A percentile compares a stretch with the other conserved stretches of the same genome.
These are phyloP conservation scores for Tubosaeta sp. DNA, from an alignment of 768 basidiomycete species.

Conservation along the genomic window DNA sequence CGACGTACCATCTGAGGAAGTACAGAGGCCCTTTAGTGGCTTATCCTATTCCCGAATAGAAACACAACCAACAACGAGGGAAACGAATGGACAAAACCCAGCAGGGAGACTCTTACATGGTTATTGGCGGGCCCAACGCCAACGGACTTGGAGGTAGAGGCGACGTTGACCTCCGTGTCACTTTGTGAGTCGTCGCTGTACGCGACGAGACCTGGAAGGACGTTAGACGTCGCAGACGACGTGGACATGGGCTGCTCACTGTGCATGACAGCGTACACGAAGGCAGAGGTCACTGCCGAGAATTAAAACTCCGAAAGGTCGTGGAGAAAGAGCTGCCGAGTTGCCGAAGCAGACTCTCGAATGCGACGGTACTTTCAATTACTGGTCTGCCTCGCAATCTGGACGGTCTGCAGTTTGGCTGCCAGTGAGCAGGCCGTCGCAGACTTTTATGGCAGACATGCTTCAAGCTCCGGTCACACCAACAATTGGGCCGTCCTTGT, in stretches of 20 bases:
- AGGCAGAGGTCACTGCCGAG: neutral
- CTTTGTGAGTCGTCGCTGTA: conserved; percentile 64
- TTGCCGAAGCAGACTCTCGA: conserved; percentile 21
- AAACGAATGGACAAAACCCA: conserved; percentile 42
- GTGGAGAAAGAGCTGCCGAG: conserved; percentile 12
- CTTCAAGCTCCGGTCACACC: conserved; percentile 54
- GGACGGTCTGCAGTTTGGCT: conserved; percentile 30
- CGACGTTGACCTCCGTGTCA: conserved; percentile 45
- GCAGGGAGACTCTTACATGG: conserved; percentile 61
- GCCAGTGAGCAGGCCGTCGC: conserved; percentile 36
- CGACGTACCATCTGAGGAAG: conserved; percentile 29
- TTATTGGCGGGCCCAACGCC: conserved; percentile 17
- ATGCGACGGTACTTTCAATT: conserved; percentile 26
- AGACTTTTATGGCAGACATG: conserved; percentile 46
- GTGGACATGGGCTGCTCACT: conserved; percentile 19
- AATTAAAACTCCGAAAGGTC: conserved; percentile 24
- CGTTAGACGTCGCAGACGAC: conserved; percentile 4
- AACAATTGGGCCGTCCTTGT: conserved; percentile 99
- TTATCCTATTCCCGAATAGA: conserved; percentile 64
- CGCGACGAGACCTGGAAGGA: conserved; percentile 48
- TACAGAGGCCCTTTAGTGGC: conserved; percentile 35
- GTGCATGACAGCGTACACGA: conserved; percentile 23
- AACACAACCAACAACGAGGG: conserved; percentile 62
- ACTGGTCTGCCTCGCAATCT: conserved; percentile 34
- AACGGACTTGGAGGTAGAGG: conserved; percentile 26